Percentiles rank a stretch among this genome's conserved stretches.
Conservation (phyloP, 345 rosid genomes). For the Salix purpurea region DNA sequence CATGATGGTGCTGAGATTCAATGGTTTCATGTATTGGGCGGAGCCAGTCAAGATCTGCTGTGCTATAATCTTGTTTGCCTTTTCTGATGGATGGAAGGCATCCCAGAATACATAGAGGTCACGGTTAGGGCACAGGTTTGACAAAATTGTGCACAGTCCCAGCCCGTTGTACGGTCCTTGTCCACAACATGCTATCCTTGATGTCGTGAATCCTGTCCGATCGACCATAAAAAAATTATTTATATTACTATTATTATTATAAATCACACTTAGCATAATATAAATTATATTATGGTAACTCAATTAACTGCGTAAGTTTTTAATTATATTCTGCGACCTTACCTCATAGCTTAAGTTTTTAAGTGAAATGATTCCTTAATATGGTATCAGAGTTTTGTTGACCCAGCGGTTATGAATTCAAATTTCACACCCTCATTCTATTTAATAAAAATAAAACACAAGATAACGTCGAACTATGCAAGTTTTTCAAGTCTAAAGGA, state of each 20-base stretch:
- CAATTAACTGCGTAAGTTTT: too few species aligned
- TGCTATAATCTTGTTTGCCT: constrained; percentile 59
- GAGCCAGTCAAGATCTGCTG: constrained; percentile 48
- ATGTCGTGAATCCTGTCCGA: constrained; percentile 14
- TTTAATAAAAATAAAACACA: too few species aligned
- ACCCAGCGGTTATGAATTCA: too few species aligned
- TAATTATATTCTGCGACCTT: too few species aligned
- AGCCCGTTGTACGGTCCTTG: constrained; percentile 22
- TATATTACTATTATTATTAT: background rate
- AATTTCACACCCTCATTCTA: rapidly evolving
- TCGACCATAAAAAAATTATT: background rate
- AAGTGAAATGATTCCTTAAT: too few species aligned
- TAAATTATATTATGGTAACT: too few species aligned
- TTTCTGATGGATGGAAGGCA: constrained; percentile 73
- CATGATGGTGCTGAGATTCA: constrained; percentile 70
- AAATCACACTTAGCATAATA: background rate
- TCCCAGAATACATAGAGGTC: constrained; percentile 22
- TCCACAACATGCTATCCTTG: constrained; percentile 22
- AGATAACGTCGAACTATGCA: too few species aligned
- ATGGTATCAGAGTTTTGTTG: too few species aligned
- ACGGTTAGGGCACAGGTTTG: constrained; percentile 16
- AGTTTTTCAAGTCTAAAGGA: too few species aligned
- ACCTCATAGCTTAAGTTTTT: too few species aligned
- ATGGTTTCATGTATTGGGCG: constrained; percentile 56
- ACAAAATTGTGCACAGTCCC: constrained; percentile 14